phyloP scores from a whole-genome alignment of 148 eudicot genomes.

The Cornus florida region DNA sequence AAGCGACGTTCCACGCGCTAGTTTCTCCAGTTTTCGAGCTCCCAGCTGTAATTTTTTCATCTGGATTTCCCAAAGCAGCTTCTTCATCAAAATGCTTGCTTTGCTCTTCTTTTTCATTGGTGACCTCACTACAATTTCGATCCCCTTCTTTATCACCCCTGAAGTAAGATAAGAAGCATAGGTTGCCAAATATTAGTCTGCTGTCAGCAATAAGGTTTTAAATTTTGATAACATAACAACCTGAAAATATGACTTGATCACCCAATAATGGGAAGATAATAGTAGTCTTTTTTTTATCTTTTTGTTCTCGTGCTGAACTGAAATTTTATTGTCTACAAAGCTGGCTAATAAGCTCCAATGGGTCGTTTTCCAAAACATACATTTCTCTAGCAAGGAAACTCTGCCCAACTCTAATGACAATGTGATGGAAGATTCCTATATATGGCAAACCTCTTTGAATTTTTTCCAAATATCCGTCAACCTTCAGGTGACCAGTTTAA shows the following conservation, averaged over 20 bases:
- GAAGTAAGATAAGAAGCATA: constrained; percentile 9
- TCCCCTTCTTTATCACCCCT: constrained; percentile 63
- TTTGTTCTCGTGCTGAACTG: too few species aligned
- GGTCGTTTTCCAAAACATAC: too few species aligned
- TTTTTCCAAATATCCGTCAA: neutral
- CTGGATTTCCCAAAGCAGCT: constrained; percentile 16
- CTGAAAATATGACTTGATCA: neutral
- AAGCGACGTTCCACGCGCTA: too few species aligned
- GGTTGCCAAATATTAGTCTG: neutral
- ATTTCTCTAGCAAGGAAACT: too few species aligned
- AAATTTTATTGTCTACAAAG: too few species aligned
- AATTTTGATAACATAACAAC: neutral
- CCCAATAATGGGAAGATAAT: neutral
- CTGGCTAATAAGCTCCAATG: too few species aligned
- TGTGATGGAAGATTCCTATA: neutral
- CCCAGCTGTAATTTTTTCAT: too few species aligned
- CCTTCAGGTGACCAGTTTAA: neutral
- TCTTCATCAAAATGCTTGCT: constrained; percentile 52
- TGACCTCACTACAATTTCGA: constrained; percentile 31
- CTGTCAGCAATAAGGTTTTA: neutral
- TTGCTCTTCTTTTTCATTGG: constrained; percentile 27
- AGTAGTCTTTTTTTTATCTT: too few species aligned
- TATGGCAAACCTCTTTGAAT: neutral
- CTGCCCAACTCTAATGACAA: neutral
- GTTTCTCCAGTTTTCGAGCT: too few species aligned